phyloP scores from a whole-genome alignment of 1,284 basidiomycete species.

The Boletus sp. region DNA sequence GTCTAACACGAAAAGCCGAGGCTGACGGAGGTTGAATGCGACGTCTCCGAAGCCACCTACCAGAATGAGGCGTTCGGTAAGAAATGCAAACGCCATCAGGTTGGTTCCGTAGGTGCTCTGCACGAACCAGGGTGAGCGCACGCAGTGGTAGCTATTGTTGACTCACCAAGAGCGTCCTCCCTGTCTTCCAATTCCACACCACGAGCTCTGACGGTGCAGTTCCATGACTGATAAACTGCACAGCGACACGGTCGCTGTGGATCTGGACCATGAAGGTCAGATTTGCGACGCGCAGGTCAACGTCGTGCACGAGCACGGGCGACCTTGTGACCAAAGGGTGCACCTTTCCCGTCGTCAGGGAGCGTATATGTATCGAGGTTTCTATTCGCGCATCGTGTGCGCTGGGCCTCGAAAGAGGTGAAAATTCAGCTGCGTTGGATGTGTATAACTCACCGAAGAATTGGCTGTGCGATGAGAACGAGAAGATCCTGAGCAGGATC shows the following conservation, averaged over 20 bases:
- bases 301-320: constrained; percentile 34
- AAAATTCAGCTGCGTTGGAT: background rate
- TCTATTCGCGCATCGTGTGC: constrained; percentile 16
- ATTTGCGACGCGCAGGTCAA: constrained; percentile 19
- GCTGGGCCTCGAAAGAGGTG: constrained; percentile 16
- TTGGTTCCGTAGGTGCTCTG: constrained; percentile 36
- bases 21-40: constrained; percentile 10
- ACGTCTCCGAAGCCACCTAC: constrained; percentile 27
- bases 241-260: constrained; percentile 44
- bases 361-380: constrained; percentile 41
- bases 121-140: constrained; percentile 7
- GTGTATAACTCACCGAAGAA: constrained; percentile 26
- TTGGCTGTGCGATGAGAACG: constrained; percentile 44
- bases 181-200: constrained; percentile 64
- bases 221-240: constrained; percentile 39
- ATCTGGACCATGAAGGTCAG: constrained; percentile 46
- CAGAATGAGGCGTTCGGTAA: constrained; percentile 41
- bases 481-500: constrained; percentile 62
- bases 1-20: constrained; percentile 34
- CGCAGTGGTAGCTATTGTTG: background rate
- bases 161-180: constrained; percentile 44
- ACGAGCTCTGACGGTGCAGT: constrained; percentile 40
- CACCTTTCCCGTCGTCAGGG: constrained; percentile 43
- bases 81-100: constrained; percentile 45
- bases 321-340: constrained; percentile 42